Evolutionary conservation across 768 basidiomycete species (phyloP).

Genomic region (Clavaria fumosa): DNA sequence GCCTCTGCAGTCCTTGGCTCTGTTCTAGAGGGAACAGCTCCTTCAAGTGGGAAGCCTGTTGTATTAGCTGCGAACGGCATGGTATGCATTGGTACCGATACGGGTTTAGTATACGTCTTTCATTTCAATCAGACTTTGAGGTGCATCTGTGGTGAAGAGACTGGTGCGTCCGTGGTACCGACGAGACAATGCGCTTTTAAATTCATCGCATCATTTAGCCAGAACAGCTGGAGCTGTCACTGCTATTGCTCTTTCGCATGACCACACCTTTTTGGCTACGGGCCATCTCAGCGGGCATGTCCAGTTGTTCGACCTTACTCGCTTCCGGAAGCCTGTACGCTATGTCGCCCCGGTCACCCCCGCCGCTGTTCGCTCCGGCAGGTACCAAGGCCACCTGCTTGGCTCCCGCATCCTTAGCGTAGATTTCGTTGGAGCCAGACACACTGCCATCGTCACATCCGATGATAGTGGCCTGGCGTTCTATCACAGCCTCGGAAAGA

Average conservation of each 20-base stretch:
- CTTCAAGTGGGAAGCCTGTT: conserved; percentile 51
- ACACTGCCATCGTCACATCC: conserved; percentile 83
- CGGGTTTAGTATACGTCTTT: conserved; percentile 67
- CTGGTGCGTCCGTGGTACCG: no score
- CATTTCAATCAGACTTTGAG: conserved; percentile 81
- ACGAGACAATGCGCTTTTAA: no score
- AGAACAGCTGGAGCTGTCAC: conserved; percentile 61
- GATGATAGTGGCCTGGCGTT: conserved; percentile 89
- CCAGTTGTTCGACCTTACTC: conserved; percentile 69
- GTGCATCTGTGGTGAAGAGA: conserved; percentile 67
- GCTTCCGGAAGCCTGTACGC: conserved; percentile 52
- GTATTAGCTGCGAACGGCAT: conserved; percentile 76
- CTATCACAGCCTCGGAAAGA: conserved; percentile 87
- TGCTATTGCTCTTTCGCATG: conserved; percentile 82
- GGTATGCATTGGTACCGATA: conserved; percentile 77
- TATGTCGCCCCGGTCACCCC: conserved; percentile 55
- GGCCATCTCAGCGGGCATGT: conserved; percentile 80
- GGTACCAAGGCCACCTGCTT: conserved; percentile 73
- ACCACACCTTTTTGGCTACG: conserved; percentile 83
- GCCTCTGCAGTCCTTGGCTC: conserved; percentile 43
- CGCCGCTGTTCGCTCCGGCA: conserved; percentile 51
- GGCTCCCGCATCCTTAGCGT: conserved; percentile 70
- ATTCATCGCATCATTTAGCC: conserved; percentile 21
- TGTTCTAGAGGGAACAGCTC: conserved; percentile 15
- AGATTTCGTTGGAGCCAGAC: conserved; percentile 79